A percentile compares a stretch with the other conserved stretches of the same genome.
Evolutionary conservation across 352 stramenopile genomes (phyloP).

Genomic region (Plasmopara muralis): DNA sequence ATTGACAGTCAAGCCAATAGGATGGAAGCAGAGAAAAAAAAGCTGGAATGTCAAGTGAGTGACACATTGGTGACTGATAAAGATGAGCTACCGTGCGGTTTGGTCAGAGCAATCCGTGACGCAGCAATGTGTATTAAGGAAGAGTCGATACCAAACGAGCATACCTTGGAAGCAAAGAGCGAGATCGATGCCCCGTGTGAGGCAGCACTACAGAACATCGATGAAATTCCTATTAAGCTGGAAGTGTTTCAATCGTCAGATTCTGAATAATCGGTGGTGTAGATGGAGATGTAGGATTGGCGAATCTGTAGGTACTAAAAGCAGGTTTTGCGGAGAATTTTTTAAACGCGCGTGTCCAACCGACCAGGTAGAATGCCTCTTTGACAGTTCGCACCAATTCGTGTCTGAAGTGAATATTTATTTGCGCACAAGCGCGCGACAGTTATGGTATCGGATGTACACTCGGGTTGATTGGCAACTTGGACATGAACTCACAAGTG

Average conservation of each 20-base stretch:
- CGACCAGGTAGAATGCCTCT: too few relatives aligned
- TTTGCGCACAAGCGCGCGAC: conserved; percentile 21
- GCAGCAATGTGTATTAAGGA: conserved; percentile 12
- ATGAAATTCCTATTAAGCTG: conserved; percentile 18
- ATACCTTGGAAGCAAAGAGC: background rate
- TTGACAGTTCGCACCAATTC: too few relatives aligned
- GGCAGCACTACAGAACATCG: background rate
- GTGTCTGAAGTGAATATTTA: conserved; percentile 15
- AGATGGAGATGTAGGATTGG: conserved; percentile 2
- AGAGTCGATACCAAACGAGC: conserved; percentile 4
- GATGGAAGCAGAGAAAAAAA: background rate
- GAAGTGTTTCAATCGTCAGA: conserved; percentile 17
- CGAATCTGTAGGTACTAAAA: background rate
- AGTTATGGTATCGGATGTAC: conserved; percentile 12
- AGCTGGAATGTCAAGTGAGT: background rate
- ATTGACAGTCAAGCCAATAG: background rate
- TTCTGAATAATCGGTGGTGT: conserved; percentile 5
- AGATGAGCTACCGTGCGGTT: conserved; percentile 7
- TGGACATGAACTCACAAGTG: conserved; percentile 10
- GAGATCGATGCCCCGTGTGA: background rate
- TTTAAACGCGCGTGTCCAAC: background rate
- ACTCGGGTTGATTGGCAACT: conserved; percentile 13
- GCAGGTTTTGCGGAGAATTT: background rate
- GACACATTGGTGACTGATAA: background rate
- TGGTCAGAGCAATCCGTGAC: conserved; percentile 6